A percentile compares a stretch with the other conserved stretches of the same genome.
Evolutionary conservation across 2,329 filamentous ascomycete species (phyloP).

Genomic region (Whalleya microplaca): DNA sequence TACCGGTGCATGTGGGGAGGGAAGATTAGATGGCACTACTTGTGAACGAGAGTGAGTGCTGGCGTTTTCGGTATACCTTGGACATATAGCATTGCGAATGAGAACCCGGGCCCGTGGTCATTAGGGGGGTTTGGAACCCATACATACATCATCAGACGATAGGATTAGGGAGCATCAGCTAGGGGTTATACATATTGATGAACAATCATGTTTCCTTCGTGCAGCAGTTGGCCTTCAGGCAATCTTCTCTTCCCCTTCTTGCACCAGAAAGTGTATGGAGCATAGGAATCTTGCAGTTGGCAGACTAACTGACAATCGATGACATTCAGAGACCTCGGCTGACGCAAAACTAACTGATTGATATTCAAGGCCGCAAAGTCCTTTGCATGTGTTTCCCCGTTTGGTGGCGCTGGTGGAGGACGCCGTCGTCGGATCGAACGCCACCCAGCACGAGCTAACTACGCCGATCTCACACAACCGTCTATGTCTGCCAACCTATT

Average conservation of each 20-base stretch:
- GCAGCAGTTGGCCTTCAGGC: too few species aligned
- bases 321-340: neutral
- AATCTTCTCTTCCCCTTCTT: too few species aligned
- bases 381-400: too few species aligned
- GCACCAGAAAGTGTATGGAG: too few species aligned
- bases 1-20: neutral
- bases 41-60: conserved; percentile 18
- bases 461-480: neutral
- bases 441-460: conserved; percentile 3
- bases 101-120: conserved; percentile 2
- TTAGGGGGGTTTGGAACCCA: conserved; percentile 4
- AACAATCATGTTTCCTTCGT: neutral
- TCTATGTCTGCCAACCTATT: conserved; percentile 1
- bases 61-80: conserved; percentile 28
- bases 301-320: too few species aligned
- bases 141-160: conserved; percentile 3
- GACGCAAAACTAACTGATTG: neutral
- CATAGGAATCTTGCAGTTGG: too few species aligned
- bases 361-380: too few species aligned
- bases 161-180: conserved; percentile 12
- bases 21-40: conserved; percentile 9
- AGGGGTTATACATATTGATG: conserved; percentile 2
- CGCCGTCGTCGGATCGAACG: conserved; percentile 14
- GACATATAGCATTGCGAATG: conserved; percentile 21
- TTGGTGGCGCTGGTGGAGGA: neutral